A percentile compares a stretch with the other conserved stretches of the same genome.
These are phyloP conservation scores for Eutrema heterophyllum DNA, from an alignment of 345 rosid genomes.

Conservation along the genomic window DNA sequence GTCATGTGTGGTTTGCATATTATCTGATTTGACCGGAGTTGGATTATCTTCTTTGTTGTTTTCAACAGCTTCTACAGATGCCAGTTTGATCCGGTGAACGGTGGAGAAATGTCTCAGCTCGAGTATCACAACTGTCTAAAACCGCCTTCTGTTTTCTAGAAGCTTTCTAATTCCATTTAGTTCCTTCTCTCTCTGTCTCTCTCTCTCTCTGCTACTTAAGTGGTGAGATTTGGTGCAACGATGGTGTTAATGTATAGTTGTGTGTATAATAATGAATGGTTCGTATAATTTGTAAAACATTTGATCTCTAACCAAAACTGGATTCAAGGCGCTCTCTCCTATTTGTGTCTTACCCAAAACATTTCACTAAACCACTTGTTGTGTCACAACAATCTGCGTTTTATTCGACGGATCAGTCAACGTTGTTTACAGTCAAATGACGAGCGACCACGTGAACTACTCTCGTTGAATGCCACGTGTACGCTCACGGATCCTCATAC, in stretches of 20 bases:
- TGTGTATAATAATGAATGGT: constrained; percentile 13
- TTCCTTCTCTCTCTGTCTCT: not conserved
- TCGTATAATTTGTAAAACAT: not conserved
- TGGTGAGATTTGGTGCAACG: constrained; percentile 9
- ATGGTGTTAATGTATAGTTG: constrained; percentile 25
- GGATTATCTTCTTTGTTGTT: constrained; percentile 1
- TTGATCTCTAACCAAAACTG: constrained; percentile 7
- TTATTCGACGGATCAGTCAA: not conserved
- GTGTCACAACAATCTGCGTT: not conserved
- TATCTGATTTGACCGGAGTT: not conserved
- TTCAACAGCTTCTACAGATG: constrained; percentile 82
- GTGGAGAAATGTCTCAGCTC: constrained; percentile 91
- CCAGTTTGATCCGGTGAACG: constrained; percentile 77
- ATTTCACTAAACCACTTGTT: not conserved
- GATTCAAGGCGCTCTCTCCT: not conserved
- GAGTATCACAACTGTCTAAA: constrained; percentile 83
- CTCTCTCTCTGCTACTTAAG: constrained; percentile 1
- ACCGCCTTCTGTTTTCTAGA: constrained; percentile 57
- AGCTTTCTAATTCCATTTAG: not conserved
- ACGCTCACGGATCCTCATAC: not conserved
- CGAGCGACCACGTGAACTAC: not conserved
- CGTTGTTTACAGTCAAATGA: not conserved
- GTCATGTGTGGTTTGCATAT: not conserved
- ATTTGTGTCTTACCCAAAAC: not conserved
- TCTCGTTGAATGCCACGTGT: not conserved